Percentiles rank a stretch among this genome's conserved stretches.
Evolutionary conservation across 495 filamentous ascomycete species (phyloP).

Genomic region (Sabuloglossum arenarium): DNA sequence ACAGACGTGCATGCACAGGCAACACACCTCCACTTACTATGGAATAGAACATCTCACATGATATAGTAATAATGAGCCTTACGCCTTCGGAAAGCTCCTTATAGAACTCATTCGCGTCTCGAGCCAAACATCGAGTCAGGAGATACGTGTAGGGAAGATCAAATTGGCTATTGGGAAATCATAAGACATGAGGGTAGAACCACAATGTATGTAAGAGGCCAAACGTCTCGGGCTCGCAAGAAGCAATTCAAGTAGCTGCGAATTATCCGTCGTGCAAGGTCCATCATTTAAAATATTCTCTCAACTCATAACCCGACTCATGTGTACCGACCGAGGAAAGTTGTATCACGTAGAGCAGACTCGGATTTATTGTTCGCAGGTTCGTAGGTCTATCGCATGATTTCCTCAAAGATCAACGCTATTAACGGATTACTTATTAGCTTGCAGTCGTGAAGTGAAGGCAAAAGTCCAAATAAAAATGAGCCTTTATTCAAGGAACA

Average conservation of each 20-base stretch:
- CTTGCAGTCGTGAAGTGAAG: slow-evolving; percentile 1
- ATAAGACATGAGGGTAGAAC: background rate
- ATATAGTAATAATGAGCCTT: background rate
- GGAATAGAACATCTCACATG: background rate
- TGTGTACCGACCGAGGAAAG: background rate
- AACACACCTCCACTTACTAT: background rate
- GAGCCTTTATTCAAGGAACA: too few relatives aligned
- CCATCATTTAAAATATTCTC: background rate
- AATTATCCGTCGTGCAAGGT: background rate
- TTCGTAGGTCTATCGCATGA: slow-evolving; percentile 51
- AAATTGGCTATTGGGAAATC: background rate
- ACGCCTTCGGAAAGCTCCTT: background rate
- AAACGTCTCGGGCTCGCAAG: background rate
- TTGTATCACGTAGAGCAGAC: background rate
- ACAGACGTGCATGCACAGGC: background rate
- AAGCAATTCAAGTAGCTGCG: background rate
- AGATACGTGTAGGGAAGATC: background rate
- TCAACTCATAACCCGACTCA: background rate
- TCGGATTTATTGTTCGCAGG: background rate
- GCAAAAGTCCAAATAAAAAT: background rate
- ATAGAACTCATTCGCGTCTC: background rate
- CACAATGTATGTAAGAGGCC: slow-evolving; percentile 1
- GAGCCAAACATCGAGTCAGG: background rate
- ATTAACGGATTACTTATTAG: slow-evolving; percentile 5
- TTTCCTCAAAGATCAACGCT: slow-evolving; percentile 93